phyloP scores from a whole-genome alignment of 2,329 filamentous ascomycete species.

The Acrocalymma vagum region DNA sequence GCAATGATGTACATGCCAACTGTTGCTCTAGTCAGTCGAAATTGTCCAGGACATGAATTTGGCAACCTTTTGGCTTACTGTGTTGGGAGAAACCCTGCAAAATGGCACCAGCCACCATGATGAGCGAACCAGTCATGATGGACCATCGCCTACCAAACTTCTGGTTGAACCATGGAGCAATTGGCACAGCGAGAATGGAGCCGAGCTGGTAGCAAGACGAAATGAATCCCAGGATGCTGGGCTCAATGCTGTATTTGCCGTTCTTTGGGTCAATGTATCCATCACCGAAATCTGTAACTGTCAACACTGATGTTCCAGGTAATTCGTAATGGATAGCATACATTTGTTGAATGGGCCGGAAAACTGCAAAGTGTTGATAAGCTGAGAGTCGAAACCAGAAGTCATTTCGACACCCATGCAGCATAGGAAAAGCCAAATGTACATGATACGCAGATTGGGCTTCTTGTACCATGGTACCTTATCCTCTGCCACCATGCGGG shows the following conservation, averaged over 20 bases:
- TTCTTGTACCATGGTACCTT: slow-evolving; percentile 55
- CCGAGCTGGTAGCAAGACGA: slow-evolving; percentile 46
- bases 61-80: slow-evolving; percentile 23
- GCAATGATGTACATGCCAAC: slow-evolving; percentile 67
- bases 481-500: slow-evolving; percentile 52
- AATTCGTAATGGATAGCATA: slow-evolving; percentile 12
- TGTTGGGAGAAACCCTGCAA: slow-evolving; percentile 62
- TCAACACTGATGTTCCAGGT: slow-evolving; percentile 9
- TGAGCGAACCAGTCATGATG: slow-evolving; percentile 65
- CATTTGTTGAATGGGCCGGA: slow-evolving; percentile 43
- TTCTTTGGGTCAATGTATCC: slow-evolving; percentile 26
- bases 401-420: slow-evolving; percentile 51
- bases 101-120: slow-evolving; percentile 67
- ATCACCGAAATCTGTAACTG: slow-evolving; percentile 34
- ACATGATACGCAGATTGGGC: slow-evolving; percentile 47
- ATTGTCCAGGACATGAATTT: too few species aligned
- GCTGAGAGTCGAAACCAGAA: slow-evolving; percentile 48
- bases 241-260: slow-evolving; percentile 28
- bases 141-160: slow-evolving; percentile 62
- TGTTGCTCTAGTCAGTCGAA: slow-evolving; percentile 17
- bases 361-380: slow-evolving; percentile 48
- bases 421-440: slow-evolving; percentile 46
- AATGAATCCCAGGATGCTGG: slow-evolving; percentile 42
- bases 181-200: slow-evolving; percentile 42
- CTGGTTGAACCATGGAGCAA: slow-evolving; percentile 42